Evolutionary conservation across 495 filamentous ascomycete species (phyloP), one percentile per base, ranked within the genome.

Genomic region (Symbiotaphrina buchneri): DNA sequence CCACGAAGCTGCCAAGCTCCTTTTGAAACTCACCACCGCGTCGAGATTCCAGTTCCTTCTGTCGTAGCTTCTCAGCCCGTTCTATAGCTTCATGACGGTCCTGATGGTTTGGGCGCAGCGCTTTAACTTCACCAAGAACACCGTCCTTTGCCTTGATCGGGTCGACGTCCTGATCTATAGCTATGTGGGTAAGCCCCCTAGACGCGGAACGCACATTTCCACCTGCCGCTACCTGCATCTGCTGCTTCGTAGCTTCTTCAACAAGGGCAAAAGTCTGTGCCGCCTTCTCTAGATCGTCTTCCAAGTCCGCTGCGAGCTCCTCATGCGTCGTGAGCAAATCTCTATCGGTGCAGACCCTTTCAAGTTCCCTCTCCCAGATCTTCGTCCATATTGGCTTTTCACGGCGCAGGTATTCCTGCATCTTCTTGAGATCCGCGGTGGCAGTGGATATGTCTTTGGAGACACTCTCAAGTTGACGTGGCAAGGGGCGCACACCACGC

Each of bases 331-430:
- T 87, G 32, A 95, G 63, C 43, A 91, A 70, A 44, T 95, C 85
- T 42, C 83, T 71, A 39, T 93, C 90, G 39, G 84, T 80, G 53
- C 84, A 95, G 10, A 99, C 87, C 28, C 81, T 63, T 49, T 92
- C 73, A 28, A 99, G 58, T 43, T 95, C 83, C 51, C 81, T 77
- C 63, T 94, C 83, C 87, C 90, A 95, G 36, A 95, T 87, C 61
- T 92, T 92, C 16, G 77, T 90, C 81, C 87, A 99, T 27, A 92
- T 55, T 0, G 87, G 87, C 51, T 90, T 91, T 63, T 99, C 87
- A 16, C 62, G 62, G 41, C 72, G 74, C 47, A 95, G 63, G 57
- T 75, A 93, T 23, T 91, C 83, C 40, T 87, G 71, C 71, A 95
- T 78, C 56, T 81, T 84, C 68, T 82, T 92, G 25, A 99, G 71